A percentile compares a stretch with the other conserved stretches of the same genome.
These are phyloP conservation scores for Diutina pseudorugosa DNA, from an alignment of 1,139 yeast species.

Conservation along the genomic window DNA sequence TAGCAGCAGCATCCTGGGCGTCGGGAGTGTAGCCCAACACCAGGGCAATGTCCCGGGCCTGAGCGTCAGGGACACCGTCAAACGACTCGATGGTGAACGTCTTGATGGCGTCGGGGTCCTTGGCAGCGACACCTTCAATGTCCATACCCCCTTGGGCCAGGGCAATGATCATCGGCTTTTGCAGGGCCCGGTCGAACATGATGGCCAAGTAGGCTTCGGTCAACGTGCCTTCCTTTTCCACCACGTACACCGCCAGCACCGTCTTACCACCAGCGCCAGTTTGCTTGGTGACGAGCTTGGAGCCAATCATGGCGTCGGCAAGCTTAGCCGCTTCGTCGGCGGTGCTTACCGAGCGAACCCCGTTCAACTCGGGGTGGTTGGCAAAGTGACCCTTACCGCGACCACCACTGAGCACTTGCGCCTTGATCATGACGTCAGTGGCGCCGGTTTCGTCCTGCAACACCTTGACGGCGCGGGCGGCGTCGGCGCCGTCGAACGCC, in stretches of 20 bases:
- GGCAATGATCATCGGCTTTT: conserved; percentile 88
- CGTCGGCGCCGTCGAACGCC: conserved; percentile 83
- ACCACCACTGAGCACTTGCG: conserved; percentile 98
- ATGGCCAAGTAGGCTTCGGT: conserved; percentile 95
- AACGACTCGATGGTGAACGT: conserved; percentile 72
- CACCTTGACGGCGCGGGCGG: conserved; percentile 63
- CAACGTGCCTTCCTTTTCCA: conserved; percentile 85
- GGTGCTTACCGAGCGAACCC: conserved; percentile 81
- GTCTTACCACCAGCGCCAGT: conserved; percentile 96
- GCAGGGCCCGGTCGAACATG: conserved; percentile 85
- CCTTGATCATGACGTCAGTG: conserved; percentile 86
- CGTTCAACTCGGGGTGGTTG: conserved; percentile 91
- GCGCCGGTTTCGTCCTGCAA: conserved; percentile 27
- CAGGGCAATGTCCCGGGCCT: conserved; percentile 68
- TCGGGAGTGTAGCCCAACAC: conserved; percentile 70
- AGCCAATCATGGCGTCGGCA: conserved; percentile 83
- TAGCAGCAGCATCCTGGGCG: conserved; percentile 81
- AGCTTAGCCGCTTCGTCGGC: conserved; percentile 81
- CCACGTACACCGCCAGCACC: conserved; percentile 93
- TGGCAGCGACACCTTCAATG: conserved; percentile 95
- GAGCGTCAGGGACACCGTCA: conserved; percentile 66
- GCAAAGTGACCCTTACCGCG: conserved; percentile 94
- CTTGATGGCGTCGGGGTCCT: conserved; percentile 85
- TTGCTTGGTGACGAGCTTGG: conserved; percentile 93
- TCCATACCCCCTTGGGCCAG: conserved; percentile 99